Evolutionary conservation across 768 basidiomycete species (phyloP), one percentile per base, ranked within the genome.

Genomic region (Tephrocybe sp.): DNA sequence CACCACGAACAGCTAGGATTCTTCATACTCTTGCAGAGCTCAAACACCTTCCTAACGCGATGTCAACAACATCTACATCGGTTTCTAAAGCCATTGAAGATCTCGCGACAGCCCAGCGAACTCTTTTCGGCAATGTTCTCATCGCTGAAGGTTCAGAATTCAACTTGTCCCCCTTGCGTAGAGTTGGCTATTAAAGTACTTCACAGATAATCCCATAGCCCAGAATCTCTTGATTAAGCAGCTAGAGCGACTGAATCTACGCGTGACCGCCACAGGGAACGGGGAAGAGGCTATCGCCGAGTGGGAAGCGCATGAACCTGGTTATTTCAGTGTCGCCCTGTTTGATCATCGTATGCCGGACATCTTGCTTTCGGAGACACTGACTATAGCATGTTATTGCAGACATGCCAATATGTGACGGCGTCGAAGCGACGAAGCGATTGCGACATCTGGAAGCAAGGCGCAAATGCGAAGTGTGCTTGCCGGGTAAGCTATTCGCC

Each of bases 401-500:
- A 87, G 86, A 88, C 57, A 88, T 88, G 86, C 86, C 86, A 2
- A 71, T 88, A 42, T 86, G 84, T 53, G 86, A 88, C 58, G 86
- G 86, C 5, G 84, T 88, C 4, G 85, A 87, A 56, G 86, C 86
- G 6, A 75, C 82, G 24, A 86, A 86, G 62, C 75, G 80, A 42
- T 42, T 88, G 23, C 75, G 86, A 34, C 54, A 75, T 18, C 57
- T 84, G 18, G 86, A 88, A 61, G 75, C 65, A 52, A 78, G 77
- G 58, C 73, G 77, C n/a, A 81, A 80, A 54, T 67, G 70, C 3
- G 58, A 72, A 3, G 61, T 74, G 12, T 60, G 72, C 11, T 64
- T 87, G 15, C 84, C 84, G 1, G 82, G 85, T 86, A 64, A 45
- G 78, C 3, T 7, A 62, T 4, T 33, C 25, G 30, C 24, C 19